A percentile compares a stretch with the other conserved stretches of the same genome.
Conservation (phyloP, 176 grass and related monocot species). For the maize (Zea mays) region Zm-B73-REFERENCE-NAM-5.0 NC_050103.1:61005501-61006000, state of each 20-base stretch:
- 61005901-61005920: constrained; percentile 14
- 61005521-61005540: constrained; percentile 25
- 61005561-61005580: constrained; percentile 40
- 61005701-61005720: background rate
- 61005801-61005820: constrained; percentile 3
- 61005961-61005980: background rate
- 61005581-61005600: constrained; percentile 21
- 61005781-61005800: constrained; percentile 3
- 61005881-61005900: too few species aligned
- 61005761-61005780: background rate
- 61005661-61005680: background rate
- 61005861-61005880: too few species aligned
- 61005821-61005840: constrained; percentile 27
- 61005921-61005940: constrained; percentile 28
- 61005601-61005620: constrained; percentile 41
- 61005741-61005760: background rate
- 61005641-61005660: constrained; percentile 19
- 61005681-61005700: background rate
- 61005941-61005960: constrained; percentile 4
- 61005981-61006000: background rate
- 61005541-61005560: constrained; percentile 21
- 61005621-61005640: constrained; percentile 38
- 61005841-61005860: background rate
- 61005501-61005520: constrained; percentile 23
- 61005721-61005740: background rate